Conservation (phyloP, 1,284 basidiomycete genomes). For the Ustilago loliicola region DNA sequence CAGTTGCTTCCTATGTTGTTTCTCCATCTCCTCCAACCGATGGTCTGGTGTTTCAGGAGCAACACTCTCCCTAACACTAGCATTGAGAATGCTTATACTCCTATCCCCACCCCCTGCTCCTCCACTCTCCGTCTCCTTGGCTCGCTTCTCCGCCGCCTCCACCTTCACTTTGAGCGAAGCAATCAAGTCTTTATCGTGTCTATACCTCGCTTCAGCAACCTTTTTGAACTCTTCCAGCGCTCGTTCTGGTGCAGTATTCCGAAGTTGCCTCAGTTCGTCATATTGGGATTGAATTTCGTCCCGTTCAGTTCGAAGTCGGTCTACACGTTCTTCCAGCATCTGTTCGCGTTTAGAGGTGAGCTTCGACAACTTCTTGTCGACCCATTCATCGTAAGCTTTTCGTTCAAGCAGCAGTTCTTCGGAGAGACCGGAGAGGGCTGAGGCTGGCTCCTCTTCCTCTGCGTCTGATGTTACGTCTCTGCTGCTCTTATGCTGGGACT, state of each 20-base stretch:
- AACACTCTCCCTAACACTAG: constrained; percentile 38
- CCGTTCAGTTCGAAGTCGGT: constrained; percentile 49
- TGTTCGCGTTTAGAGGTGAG: constrained; percentile 45
- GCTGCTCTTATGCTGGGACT: constrained; percentile 8
- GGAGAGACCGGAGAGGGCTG: constrained; percentile 15
- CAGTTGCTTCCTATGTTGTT: constrained; percentile 36
- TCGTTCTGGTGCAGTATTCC: constrained; percentile 57
- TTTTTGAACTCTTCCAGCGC: constrained; percentile 58
- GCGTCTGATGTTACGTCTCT: constrained; percentile 13
- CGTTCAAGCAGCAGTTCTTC: constrained; percentile 42
- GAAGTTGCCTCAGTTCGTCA: constrained; percentile 62
- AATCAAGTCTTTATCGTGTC: constrained; percentile 48
- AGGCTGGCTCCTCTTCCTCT: constrained; percentile 10
- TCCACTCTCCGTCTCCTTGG: constrained; percentile 25
- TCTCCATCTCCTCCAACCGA: constrained; percentile 36
- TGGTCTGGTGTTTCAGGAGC: constrained; percentile 22
- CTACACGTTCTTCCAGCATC: constrained; percentile 51
- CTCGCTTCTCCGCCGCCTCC: constrained; percentile 49
- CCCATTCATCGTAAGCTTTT: constrained; percentile 39
- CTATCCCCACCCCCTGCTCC: constrained; percentile 21
- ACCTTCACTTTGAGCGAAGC: constrained; percentile 51
- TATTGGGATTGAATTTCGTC: constrained; percentile 66
- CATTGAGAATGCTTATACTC: constrained; percentile 46
- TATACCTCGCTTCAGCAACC: constrained; percentile 56
- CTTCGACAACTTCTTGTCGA: constrained; percentile 48